Conservation (phyloP, 768 basidiomycete species). For the Asterophora lycoperdoides region DNA sequence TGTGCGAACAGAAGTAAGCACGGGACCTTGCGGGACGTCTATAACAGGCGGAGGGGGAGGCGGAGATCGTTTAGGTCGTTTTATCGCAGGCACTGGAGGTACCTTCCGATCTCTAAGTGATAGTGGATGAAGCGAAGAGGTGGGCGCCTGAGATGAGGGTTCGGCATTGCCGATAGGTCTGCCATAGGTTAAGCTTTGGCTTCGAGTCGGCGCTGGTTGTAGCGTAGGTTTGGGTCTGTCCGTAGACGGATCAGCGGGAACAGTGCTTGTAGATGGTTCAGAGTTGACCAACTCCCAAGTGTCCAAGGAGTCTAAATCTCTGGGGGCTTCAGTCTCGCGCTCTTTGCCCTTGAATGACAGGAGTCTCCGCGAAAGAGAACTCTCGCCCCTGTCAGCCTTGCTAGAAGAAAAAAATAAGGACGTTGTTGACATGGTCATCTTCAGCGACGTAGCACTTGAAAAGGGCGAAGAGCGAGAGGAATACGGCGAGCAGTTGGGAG, state of each 20-base stretch:
- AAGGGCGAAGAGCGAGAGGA: conserved; percentile 33
- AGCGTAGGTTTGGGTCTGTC: conserved; percentile 12
- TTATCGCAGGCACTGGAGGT: conserved; percentile 22
- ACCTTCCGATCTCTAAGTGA: conserved; percentile 26
- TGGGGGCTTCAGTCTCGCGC: conserved; percentile 18
- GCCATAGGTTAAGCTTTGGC: conserved; percentile 26
- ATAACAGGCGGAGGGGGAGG: conserved; percentile 17
- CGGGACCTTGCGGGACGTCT: conserved; percentile 19
- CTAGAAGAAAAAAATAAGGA: conserved; percentile 28
- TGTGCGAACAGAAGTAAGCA: conserved; percentile 29
- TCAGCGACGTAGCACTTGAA: conserved; percentile 45
- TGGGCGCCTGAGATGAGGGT: conserved; percentile 6
- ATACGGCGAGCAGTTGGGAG: conserved; percentile 37
- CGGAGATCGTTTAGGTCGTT: conserved; percentile 20
- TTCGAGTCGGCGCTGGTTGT: conserved; percentile 23
- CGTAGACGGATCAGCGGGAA: conserved; percentile 24
- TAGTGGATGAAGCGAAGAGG: conserved; percentile 14
- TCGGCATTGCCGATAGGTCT: conserved; percentile 10
- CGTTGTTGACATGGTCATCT: conserved; percentile 28
- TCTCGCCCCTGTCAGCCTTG: conserved; percentile 30
- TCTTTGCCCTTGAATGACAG: conserved; percentile 41
- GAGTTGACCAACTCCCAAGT: conserved; percentile 44
- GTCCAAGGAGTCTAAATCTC: conserved; percentile 36
- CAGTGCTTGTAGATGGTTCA: conserved; percentile 19
- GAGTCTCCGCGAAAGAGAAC: conserved; percentile 30